Evolutionary conservation across 805 yeast species (phyloP), one percentile per base, ranked within the genome.

Genomic region (Candida adriatica): DNA sequence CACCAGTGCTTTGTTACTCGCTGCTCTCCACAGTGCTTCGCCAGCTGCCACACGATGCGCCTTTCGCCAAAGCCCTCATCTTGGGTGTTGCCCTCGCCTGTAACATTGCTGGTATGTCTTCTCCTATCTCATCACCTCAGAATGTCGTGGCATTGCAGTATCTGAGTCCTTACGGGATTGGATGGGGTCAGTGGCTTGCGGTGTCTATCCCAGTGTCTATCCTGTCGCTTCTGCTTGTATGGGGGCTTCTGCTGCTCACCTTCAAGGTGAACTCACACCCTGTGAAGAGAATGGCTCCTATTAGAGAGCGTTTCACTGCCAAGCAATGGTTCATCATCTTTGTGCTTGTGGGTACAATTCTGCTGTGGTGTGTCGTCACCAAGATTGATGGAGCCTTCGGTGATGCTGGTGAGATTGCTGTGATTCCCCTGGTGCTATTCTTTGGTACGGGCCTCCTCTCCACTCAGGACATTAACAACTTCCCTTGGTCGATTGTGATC

Each of bases 101-200:
- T 16, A 84, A 90, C 53, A 66, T 90, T 34, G 96, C 95, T 16
- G 97, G 97, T 50, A 86, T 88, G 94, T 79, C 95, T 0, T 85
- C 95, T 13, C 97, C 97, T 8, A 90, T 90, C 48, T 85, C 96
- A 1, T 85, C 95, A 3, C 97, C 97, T 2, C 97, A 90, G 56
- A 90, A 90, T 55, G 83, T 90, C 41, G 79, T 90, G 42, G 96
- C 96, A 1, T 68, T 90, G 56, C 79, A 79, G 45, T 74, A 78
- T 49, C 78, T 90, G 83, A 66, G 67, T 32, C 85, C 86, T 53
- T 53, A 68, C 62, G 59, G 67, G 53, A 49, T 70, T 58, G 60
- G 70, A 13, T 90, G 97, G 97, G 80, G 85, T 19, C 83, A 85
- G 53, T 90, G 96, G 94, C 86, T 90, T 53, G 79, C 78, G 6